Base-by-base conservation (phyloP, 2,329 filamentous ascomycete species). In the Pyrenochaeta sp. region DNA sequence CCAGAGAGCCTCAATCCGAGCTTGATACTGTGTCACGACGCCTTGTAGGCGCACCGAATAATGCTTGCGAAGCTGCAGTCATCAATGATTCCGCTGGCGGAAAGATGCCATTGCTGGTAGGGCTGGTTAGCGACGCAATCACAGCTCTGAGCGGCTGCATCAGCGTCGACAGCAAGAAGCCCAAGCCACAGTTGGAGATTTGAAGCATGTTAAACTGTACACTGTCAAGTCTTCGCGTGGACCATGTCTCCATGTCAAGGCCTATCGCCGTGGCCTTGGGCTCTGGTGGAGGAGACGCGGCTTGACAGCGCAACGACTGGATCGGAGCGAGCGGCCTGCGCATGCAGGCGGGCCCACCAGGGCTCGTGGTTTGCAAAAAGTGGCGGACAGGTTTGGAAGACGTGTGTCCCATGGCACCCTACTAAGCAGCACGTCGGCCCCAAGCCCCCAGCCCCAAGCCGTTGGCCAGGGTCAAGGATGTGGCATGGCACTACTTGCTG, bases 61-160 rank as follows among this genome's bases (percentile, higher is more conserved):
- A 45, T 53, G 58, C 36, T 58, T 58, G 48, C 45, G 50, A 58
- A 55, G 47, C 60, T 61, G 60, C 58, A 43, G 58, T 63, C 58
- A 63, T 58, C 58, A 61, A 29, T 14, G 18, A 45, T 30, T 52
- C 40, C 40, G 53, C 45, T 21, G 17, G 29, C 53, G 49, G 52
- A 23, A 30, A 17, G 56, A 52, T 51, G 53, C 52, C 12, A 31
- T 43, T 44, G n/a, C n/a, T n/a, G n/a, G n/a, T n/a, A 31, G 31
- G 18, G 18, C 37, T 47, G 17, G 21, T 12, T 27, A 47, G 37
- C 12, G 27, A 44, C n/a, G 33, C 14, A 18, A 12, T 21, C 27
- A 33, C 18, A 20, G 15, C 20, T 36, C 27, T 15, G 52, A 55
- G 49, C 40, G 50, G 49, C 48, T 44, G 48, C 51, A 54, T 49